Evolutionary conservation across 2,329 filamentous ascomycete genomes (phyloP).

Genomic region (Cercospora sojina): DNA sequence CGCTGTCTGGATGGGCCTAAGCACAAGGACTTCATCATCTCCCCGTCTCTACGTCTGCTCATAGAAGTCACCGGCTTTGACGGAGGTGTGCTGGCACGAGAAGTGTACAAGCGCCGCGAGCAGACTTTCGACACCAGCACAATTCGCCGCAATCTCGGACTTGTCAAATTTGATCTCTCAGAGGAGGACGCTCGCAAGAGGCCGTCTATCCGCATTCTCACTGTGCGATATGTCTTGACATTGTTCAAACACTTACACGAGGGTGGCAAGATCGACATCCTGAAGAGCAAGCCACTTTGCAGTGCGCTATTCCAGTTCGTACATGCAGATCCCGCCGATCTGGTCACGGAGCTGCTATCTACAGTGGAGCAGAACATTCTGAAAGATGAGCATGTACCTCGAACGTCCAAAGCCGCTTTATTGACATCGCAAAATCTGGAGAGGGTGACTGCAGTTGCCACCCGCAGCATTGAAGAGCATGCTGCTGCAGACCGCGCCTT

Average conservation of each 20-base stretch:
- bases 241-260: conserved; percentile 75
- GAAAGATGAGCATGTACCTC: conserved; percentile 69
- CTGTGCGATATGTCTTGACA: conserved; percentile 75
- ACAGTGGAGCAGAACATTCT: conserved; percentile 69
- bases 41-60: conserved; percentile 79
- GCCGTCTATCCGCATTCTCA: conserved; percentile 79
- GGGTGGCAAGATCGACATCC: conserved; percentile 75
- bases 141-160: conserved; percentile 74
- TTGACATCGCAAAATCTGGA: conserved; percentile 44
- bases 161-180: conserved; percentile 55
- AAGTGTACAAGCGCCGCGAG: conserved; percentile 70
- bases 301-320: conserved; percentile 73
- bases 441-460: conserved; percentile 57
- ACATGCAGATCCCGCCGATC: conserved; percentile 70
- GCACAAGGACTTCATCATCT: conserved; percentile 82
- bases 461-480: conserved; percentile 47
- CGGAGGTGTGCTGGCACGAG: conserved; percentile 74
- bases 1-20: conserved; percentile 77
- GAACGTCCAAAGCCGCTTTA: conserved; percentile 61
- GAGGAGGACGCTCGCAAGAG: conserved; percentile 63
- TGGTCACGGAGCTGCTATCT: conserved; percentile 73
- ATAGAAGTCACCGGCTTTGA: conserved; percentile 84
- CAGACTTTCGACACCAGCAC: conserved; percentile 70
- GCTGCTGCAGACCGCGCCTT: conserved; percentile 70
- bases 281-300: conserved; percentile 70